Percentiles rank a stretch among this genome's conserved stretches.
Evolutionary conservation across 441 rosid species (phyloP).

Genomic region (Populus trichocarpa): DNA sequence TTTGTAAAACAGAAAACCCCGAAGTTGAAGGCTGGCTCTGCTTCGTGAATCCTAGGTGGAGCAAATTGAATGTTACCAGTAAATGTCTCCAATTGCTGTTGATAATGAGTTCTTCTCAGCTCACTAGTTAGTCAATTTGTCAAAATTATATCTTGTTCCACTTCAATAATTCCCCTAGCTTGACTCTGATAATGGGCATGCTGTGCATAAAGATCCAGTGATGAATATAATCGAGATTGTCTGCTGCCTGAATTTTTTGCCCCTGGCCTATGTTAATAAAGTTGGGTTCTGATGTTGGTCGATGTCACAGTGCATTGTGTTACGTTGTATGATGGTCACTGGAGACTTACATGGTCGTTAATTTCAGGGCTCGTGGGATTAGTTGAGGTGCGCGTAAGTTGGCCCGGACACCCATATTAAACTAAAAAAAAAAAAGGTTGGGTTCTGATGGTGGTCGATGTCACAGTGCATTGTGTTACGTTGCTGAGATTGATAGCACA

Average conservation of each 20-base stretch:
- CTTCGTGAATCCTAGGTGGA: constrained; percentile 31
- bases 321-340: no score
- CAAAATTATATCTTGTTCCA: constrained; percentile 7
- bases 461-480: background rate
- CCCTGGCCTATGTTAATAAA: background rate
- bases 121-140: constrained; percentile 11
- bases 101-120: constrained; percentile 14
- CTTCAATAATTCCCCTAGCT: constrained; percentile 1
- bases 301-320: background rate
- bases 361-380: no score
- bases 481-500: background rate
- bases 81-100: constrained; percentile 18
- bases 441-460: background rate
- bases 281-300: constrained; percentile 6
- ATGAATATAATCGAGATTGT: constrained; percentile 15
- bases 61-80: constrained; percentile 16
- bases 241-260: background rate
- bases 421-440: no score
- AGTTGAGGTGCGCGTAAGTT: no score
- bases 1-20: constrained; percentile 72
- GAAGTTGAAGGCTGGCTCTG: constrained; percentile 65
- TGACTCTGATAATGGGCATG: constrained; percentile 21
- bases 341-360: no score
- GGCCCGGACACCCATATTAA: no score
- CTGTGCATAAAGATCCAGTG: constrained; percentile 20